Percentiles rank a stretch among this genome's conserved stretches.
phyloP scores from a whole-genome alignment of 257 asterid species.

The Penstemon newberryi region DNA sequence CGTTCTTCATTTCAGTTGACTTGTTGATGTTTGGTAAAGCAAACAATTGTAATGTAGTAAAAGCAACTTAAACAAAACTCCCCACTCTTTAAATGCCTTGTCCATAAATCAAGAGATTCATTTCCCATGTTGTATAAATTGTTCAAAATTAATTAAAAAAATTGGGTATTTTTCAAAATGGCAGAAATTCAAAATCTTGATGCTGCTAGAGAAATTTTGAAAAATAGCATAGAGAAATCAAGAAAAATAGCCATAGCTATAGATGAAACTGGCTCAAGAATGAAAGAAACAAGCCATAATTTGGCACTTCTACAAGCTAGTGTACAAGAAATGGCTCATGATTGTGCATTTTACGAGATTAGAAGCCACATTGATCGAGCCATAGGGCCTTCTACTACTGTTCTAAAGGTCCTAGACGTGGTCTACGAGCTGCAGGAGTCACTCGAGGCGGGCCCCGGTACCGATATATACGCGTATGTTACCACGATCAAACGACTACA shows the following conservation, averaged over 20 bases:
- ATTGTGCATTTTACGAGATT: constrained; percentile 52
- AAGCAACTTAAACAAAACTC: not conserved
- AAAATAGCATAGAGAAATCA: constrained; percentile 57
- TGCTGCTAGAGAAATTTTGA: constrained; percentile 55
- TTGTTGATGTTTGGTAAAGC: constrained; percentile 57
- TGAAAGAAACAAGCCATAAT: constrained; percentile 34
- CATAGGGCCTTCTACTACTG: constrained; percentile 62
- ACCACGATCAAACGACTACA: constrained; percentile 45
- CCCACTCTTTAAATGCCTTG: constrained; percentile 8
- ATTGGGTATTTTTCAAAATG: constrained; percentile 21
- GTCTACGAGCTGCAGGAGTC: constrained; percentile 53
- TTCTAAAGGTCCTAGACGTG: constrained; percentile 49
- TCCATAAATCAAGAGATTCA: constrained; percentile 4
- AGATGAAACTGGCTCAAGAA: constrained; percentile 39
- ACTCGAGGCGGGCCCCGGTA: constrained; percentile 33
- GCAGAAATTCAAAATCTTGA: constrained; percentile 40
- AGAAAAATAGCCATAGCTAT: constrained; percentile 45
- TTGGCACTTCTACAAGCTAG: constrained; percentile 35
- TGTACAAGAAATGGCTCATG: constrained; percentile 39
- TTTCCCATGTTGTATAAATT: not conserved
- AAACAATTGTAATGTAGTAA: constrained; percentile 10
- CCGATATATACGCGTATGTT: constrained; percentile 37
- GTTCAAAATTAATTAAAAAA: not conserved
- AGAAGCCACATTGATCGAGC: constrained; percentile 47
- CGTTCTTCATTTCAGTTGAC: constrained; percentile 39